phyloP scores from a whole-genome alignment of 768 basidiomycete genomes.

The Boletus patriciae region DNA sequence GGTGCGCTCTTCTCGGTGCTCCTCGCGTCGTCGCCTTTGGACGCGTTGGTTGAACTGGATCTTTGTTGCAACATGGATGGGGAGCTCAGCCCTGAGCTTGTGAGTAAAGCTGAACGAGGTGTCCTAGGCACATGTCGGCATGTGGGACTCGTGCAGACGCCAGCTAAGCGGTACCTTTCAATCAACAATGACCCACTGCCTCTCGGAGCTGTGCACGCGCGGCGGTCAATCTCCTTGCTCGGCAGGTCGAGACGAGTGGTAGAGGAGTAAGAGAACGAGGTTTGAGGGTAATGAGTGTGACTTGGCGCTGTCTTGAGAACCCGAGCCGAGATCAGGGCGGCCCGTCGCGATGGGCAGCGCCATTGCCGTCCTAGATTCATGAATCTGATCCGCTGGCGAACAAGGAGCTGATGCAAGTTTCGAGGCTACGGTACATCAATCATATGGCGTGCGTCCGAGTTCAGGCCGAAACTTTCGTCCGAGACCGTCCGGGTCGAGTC shows the following conservation, averaged over 20 bases:
- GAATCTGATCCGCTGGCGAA: not conserved
- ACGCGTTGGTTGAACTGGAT: constrained; percentile 16
- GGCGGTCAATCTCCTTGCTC: not conserved
- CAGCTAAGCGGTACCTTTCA: constrained; percentile 14
- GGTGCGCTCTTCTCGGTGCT: constrained; percentile 14
- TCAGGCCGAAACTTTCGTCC: not conserved
- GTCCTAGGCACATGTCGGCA: constrained; percentile 18
- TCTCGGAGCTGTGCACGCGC: not conserved
- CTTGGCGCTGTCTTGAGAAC: constrained; percentile 1
- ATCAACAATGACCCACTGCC: constrained; percentile 1
- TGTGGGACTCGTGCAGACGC: not conserved
- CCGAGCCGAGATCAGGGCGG: constrained; percentile 18
- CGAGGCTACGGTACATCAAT: constrained; percentile 8
- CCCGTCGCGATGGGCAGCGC: constrained; percentile 10
- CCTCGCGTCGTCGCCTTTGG: constrained; percentile 29
- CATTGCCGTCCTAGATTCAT: constrained; percentile 21
- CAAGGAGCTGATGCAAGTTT: not conserved
- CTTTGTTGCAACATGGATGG: constrained; percentile 25
- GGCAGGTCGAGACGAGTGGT: not conserved
- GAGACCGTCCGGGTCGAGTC: not conserved
- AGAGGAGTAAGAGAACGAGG: not conserved
- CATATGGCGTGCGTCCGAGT: constrained; percentile 5
- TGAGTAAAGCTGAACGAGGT: not conserved
- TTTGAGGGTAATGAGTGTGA: not conserved
- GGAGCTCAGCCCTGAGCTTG: not conserved